Evolutionary conservation across 352 stramenopile species (phyloP).

Genomic region (Aphanomyces euteiches): DNA sequence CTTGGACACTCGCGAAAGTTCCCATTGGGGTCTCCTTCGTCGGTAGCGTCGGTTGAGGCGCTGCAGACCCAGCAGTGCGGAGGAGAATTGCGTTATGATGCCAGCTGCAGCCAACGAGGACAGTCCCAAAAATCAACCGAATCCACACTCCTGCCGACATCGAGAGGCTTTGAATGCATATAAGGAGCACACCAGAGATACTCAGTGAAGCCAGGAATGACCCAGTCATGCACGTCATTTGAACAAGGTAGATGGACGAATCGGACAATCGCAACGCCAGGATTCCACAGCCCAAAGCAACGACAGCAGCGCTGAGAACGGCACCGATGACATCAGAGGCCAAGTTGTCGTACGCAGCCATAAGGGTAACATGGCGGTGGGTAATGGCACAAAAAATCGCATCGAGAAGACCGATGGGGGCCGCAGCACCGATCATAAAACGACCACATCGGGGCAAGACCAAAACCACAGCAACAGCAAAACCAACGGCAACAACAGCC

Average conservation of each 20-base stretch:
- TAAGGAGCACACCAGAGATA: neutral
- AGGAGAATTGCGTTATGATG: neutral
- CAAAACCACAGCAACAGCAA: neutral
- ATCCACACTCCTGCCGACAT: neutral
- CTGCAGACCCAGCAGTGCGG: too few species aligned
- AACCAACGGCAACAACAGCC: neutral
- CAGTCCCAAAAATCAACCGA: neutral
- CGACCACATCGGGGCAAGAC: neutral
- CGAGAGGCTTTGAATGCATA: neutral
- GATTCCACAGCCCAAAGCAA: neutral
- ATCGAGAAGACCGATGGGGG: slow-evolving; percentile 3
- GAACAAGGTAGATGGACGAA: neutral
- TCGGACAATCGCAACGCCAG: neutral
- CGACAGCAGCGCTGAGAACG: neutral
- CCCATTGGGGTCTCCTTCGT: neutral
- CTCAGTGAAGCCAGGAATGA: neutral
- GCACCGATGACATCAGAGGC: neutral
- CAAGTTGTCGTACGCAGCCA: neutral
- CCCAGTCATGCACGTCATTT: neutral
- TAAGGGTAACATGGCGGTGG: neutral
- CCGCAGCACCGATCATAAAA: slow-evolving; percentile 7
- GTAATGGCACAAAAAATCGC: neutral
- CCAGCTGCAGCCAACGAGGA: neutral
- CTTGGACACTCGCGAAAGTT: too few species aligned
- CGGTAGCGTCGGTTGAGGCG: neutral